Evolutionary conservation across 257 asterid species (phyloP).

Genomic region (Anisodus acutangulus): DNA sequence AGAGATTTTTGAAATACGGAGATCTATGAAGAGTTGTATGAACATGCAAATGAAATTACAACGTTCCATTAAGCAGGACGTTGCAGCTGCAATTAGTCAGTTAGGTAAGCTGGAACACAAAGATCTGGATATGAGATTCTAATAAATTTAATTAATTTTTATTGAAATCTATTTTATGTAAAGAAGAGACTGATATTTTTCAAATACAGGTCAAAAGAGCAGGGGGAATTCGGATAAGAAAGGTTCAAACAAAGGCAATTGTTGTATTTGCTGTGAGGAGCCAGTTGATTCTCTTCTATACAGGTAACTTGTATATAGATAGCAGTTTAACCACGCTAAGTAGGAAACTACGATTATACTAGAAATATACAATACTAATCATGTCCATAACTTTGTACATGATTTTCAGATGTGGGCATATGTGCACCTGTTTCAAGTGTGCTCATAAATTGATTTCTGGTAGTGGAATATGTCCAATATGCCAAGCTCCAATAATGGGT

Average conservation of each 20-base stretch:
- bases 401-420: conserved; percentile 81
- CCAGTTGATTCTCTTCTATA: conserved; percentile 71
- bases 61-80: conserved; percentile 61
- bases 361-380: neutral
- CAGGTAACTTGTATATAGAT: conserved; percentile 50
- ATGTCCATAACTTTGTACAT: neutral
- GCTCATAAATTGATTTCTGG: conserved; percentile 68
- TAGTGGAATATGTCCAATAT: conserved; percentile 74
- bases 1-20: conserved; percentile 72
- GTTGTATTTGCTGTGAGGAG: conserved; percentile 63
- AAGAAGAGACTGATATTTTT: neutral
- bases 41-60: conserved; percentile 67
- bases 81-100: conserved; percentile 43
- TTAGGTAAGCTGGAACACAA: conserved; percentile 50
- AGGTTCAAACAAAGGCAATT: conserved; percentile 47
- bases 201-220: conserved; percentile 49
- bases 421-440: conserved; percentile 85
- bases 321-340: neutral
- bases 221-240: conserved; percentile 34
- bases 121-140: neutral
- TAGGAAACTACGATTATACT: neutral
- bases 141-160: neutral
- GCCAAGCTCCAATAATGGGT: conserved; percentile 73
- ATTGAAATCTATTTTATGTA: neutral
- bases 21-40: conserved; percentile 67